Base-by-base conservation (phyloP, 306 rosid species). In the Urtica urens region DNA sequence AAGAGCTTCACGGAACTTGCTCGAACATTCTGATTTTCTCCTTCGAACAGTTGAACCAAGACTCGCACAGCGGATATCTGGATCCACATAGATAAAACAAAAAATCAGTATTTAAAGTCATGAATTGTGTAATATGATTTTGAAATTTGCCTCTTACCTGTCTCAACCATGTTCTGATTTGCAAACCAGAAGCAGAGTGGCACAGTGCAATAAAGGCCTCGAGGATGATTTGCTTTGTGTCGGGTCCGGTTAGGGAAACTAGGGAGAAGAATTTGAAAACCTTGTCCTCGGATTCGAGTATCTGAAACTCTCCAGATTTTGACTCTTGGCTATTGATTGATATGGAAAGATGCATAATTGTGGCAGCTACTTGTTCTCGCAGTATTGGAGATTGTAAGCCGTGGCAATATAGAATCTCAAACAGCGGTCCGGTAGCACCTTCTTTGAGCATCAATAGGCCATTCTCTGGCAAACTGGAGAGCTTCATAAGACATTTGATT, bases 41-140 rank as follows among this genome's bases (percentile, higher is more conserved):
- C 68, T 63, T 76, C 90, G 14, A 70, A 63, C 55, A 73, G 69
- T 1, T 59, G 74, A 56, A 77, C 79, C 73, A 76, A 56, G 18
- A 80, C 72, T 73, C 65, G 78, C 34, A 73, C 81, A 8, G 74
- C 81, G 41, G 79, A 73, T 23, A 73, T 66, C 90, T 80, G 69
- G 66, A 37, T 62, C 24, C 57, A 61, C 48, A 42, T 33, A 25
- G 51, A 47, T 28, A 28, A 28, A 28, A 28, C 6, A 28, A 28
- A 10, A 28, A 10, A n/a, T n/a, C n/a, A n/a, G n/a, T 7, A 0
- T 39, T 39, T 39, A 11, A n/a, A 11, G 1, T 11, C 13, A 43
- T 6, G 20, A 18, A 42, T 5, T 16, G 2, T n/a, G 21, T 1
- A 44, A 1, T 19, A 10, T 22, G 49, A 44, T 1, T 7, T 20